phyloP scores from a whole-genome alignment of 129 eudicot species.

The Helianthus tuberosus region DNA sequence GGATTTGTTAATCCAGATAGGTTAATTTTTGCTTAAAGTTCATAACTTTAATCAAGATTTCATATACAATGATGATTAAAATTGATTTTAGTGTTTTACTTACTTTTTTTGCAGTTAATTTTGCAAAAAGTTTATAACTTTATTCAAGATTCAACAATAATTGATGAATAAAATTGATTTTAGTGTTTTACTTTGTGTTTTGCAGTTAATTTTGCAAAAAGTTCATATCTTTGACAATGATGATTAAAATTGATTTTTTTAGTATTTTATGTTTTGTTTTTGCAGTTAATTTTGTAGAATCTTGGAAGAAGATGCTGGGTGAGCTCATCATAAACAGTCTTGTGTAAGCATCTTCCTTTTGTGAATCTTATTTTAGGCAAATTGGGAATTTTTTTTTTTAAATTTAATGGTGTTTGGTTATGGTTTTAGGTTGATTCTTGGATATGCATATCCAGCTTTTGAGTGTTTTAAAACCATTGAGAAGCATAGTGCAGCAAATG shows the following conservation, averaged over 20 bases:
- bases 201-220: slow-evolving; percentile 11
- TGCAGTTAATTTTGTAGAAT: not conserved
- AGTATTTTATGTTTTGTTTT: too few species aligned
- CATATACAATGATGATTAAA: too few species aligned
- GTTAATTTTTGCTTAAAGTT: slow-evolving; percentile 8
- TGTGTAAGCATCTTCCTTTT: slow-evolving; percentile 53
- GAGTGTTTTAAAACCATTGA: slow-evolving; percentile 92
- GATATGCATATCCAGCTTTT: slow-evolving; percentile 97
- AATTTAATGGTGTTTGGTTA: slow-evolving; percentile 12
- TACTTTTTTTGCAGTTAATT: slow-evolving; percentile 12
- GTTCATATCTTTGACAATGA: too few species aligned
- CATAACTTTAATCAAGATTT: slow-evolving; percentile 4
- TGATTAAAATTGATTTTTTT: too few species aligned
- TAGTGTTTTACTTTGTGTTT: not conserved
- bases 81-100: not conserved
- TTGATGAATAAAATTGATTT: too few species aligned
- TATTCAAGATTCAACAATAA: not conserved
- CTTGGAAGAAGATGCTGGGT: slow-evolving; percentile 57
- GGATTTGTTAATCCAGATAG: not conserved
- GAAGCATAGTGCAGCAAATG: slow-evolving; percentile 70
- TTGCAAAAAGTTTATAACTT: not conserved
- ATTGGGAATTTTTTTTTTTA: not conserved
- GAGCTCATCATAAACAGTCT: slow-evolving; percentile 63
- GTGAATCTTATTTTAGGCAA: slow-evolving; percentile 5
- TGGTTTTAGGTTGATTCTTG: slow-evolving; percentile 69